Conservation (phyloP, 2,329 filamentous ascomycete genomes). For the Xenosphaeropsis pyriputrescens region DNA sequence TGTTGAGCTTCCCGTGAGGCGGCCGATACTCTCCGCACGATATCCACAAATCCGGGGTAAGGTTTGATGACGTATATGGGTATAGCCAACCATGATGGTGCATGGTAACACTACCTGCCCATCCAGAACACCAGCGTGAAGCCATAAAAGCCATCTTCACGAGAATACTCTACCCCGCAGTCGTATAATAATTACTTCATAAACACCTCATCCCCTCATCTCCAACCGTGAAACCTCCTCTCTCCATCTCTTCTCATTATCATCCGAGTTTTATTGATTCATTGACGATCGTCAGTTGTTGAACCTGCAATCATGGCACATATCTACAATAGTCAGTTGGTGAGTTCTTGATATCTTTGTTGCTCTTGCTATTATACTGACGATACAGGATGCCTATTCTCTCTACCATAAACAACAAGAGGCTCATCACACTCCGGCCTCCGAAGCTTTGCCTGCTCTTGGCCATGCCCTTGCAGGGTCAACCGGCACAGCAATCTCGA, state of each 20-base stretch:
- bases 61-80: background rate
- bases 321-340: conserved; percentile 27
- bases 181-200: background rate
- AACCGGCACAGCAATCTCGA: conserved; percentile 63
- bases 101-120: too few species aligned
- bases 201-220: background rate
- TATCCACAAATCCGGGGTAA: background rate
- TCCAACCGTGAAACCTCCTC: background rate
- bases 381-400: conserved; percentile 12
- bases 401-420: conserved; percentile 22
- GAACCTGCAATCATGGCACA: conserved; percentile 9
- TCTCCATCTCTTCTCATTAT: background rate
- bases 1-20: too few species aligned
- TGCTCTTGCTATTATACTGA: background rate
- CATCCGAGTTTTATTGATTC: background rate
- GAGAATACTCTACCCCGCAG: background rate
- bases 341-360: conserved; percentile 9
- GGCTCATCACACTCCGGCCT: conserved; percentile 7
- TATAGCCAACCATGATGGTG: too few species aligned
- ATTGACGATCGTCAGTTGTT: too few species aligned
- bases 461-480: conserved; percentile 74
- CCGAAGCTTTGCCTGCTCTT: conserved; percentile 47
- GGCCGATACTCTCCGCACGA: too few species aligned
- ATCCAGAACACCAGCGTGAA: background rate
- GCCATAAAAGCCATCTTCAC: too few species aligned